phyloP scores from a whole-genome alignment of 371 early-diverging fungal genomes.

The Capillidium heterosporum region DNA sequence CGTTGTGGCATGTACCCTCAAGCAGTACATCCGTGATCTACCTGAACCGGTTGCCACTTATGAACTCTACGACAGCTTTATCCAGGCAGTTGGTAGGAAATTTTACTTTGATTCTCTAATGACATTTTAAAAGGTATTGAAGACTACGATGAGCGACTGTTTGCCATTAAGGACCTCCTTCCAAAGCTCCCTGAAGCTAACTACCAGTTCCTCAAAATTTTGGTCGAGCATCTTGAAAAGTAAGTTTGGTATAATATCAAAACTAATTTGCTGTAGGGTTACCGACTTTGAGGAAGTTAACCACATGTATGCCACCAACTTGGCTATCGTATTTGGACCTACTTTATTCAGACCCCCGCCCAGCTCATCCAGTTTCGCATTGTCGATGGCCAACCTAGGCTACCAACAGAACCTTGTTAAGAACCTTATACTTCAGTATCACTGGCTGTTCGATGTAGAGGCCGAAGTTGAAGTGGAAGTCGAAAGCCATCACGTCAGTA shows the following conservation, averaged over 20 bases:
- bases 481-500: too few relatives aligned
- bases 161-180: slow-evolving; percentile 52
- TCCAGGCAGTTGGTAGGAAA: slow-evolving; percentile 52
- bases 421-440: slow-evolving; percentile 61
- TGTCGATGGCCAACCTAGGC: slow-evolving; percentile 65
- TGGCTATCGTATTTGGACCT: slow-evolving; percentile 77
- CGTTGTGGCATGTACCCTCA: slow-evolving; percentile 75
- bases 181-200: slow-evolving; percentile 46
- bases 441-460: slow-evolving; percentile 66
- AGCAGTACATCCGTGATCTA: slow-evolving; percentile 81
- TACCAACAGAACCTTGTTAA: slow-evolving; percentile 63
- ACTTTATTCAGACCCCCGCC: slow-evolving; percentile 57
- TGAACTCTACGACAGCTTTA: slow-evolving; percentile 58
- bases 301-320: slow-evolving; percentile 73
- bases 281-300: slow-evolving; percentile 67
- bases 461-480: slow-evolving; percentile 10
- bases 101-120: background rate
- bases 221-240: slow-evolving; percentile 61
- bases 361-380: slow-evolving; percentile 38
- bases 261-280: slow-evolving; percentile 19
- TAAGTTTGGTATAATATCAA: slow-evolving; percentile 11
- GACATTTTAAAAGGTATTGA: slow-evolving; percentile 24
- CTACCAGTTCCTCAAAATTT: slow-evolving; percentile 41
- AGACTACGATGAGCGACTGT: slow-evolving; percentile 59
- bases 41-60: slow-evolving; percentile 86